Conservation (phyloP, 345 rosid species). For the Psidium friedrichsthalianum region DNA sequence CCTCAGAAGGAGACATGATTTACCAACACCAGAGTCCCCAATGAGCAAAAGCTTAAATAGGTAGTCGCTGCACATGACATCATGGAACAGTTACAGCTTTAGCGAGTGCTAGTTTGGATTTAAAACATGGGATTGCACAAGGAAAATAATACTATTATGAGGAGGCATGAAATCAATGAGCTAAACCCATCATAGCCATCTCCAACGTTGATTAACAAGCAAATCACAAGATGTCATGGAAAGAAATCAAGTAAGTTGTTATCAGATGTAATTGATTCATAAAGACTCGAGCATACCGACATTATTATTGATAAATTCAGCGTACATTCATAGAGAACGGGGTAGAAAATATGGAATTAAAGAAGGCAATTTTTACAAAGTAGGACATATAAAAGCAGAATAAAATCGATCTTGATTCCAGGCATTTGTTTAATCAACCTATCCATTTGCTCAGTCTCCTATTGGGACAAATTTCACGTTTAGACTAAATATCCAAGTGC, state of each 20-base stretch:
- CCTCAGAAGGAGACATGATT: constrained; percentile 42
- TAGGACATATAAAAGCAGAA: background rate
- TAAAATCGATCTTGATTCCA: background rate
- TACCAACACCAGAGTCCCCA: constrained; percentile 52
- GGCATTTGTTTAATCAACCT: background rate
- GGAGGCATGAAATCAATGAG: background rate
- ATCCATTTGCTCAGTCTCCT: background rate
- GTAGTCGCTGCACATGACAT: constrained; percentile 14
- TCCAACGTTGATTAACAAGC: background rate
- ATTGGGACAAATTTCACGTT: background rate
- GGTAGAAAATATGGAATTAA: background rate
- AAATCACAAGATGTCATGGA: background rate
- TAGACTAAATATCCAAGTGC: background rate
- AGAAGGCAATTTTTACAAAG: background rate
- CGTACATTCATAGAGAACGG: background rate
- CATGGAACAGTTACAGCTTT: background rate
- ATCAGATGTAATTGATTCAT: background rate
- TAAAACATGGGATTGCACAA: background rate
- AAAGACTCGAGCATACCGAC: background rate
- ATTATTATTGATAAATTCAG: background rate
- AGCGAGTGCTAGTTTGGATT: background rate
- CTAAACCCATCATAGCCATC: background rate
- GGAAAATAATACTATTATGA: background rate
- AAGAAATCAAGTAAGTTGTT: background rate
- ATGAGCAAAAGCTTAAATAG: constrained; percentile 48